Percentiles rank a stretch among this genome's conserved stretches.
Conservation (phyloP, 768 basidiomycete genomes). For the Lactarius deliciosus region DNA sequence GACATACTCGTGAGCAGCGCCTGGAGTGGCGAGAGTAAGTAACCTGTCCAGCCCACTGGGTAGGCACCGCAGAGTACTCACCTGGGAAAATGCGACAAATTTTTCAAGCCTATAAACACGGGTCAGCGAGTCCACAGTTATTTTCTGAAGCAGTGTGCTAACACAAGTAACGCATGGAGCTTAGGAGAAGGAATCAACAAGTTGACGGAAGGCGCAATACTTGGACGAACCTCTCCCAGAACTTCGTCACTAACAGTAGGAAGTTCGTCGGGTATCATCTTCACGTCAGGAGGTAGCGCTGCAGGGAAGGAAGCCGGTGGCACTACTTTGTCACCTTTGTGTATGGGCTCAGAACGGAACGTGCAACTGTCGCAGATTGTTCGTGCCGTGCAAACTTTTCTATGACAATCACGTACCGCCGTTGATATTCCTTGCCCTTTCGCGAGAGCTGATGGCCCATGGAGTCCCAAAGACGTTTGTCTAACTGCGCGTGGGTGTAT, state of each 20-base stretch:
- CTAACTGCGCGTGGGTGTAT: slow-evolving; percentile 49
- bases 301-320: slow-evolving; percentile 54
- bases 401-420: slow-evolving; percentile 40
- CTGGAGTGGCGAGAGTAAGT: slow-evolving; percentile 6
- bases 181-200: slow-evolving; percentile 31
- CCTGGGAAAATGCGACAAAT: slow-evolving; percentile 35
- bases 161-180: slow-evolving; percentile 64
- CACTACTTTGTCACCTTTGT: slow-evolving; percentile 45
- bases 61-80: slow-evolving; percentile 8
- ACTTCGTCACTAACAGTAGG: slow-evolving; percentile 46
- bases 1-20: slow-evolving; percentile 22
- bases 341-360: slow-evolving; percentile 40
- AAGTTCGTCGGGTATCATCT: slow-evolving; percentile 23
- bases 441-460: slow-evolving; percentile 44
- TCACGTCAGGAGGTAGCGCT: slow-evolving; percentile 32
- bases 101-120: slow-evolving; percentile 32
- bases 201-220: background rate
- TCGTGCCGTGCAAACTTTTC: background rate
- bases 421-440: slow-evolving; percentile 53
- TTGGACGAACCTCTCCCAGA: slow-evolving; percentile 44
- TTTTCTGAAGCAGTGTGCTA: slow-evolving; percentile 12
- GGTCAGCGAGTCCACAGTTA: background rate
- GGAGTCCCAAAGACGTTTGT: slow-evolving; percentile 46
- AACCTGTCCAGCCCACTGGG: background rate
- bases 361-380: slow-evolving; percentile 41